Conservation (phyloP, 306 rosid species). For the Cucurbita argyrosperma region DNA sequence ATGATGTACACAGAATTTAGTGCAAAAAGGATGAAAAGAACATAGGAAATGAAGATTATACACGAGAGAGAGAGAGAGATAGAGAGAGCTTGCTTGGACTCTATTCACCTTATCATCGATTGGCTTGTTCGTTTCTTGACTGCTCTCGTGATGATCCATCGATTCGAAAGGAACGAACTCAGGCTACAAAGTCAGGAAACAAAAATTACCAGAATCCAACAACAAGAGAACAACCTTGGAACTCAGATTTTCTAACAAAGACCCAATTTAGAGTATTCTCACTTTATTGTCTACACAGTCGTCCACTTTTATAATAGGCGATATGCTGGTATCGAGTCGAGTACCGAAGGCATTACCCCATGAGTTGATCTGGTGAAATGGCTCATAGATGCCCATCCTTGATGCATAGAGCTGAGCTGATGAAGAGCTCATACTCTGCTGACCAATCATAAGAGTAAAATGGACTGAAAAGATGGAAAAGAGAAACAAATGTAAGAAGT, state of each 20-base stretch:
- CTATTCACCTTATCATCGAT: conserved; percentile 46
- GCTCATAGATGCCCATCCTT: conserved; percentile 70
- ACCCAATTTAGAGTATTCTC: background rate
- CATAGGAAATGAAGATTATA: background rate
- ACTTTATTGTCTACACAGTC: conserved; percentile 42
- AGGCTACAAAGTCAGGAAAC: conserved; percentile 27
- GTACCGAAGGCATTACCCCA: conserved; percentile 52
- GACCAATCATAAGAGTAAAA: conserved; percentile 1
- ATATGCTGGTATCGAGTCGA: conserved; percentile 29
- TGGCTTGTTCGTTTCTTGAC: conserved; percentile 40
- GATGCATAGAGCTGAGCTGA: conserved; percentile 33
- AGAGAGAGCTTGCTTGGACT: conserved; percentile 1
- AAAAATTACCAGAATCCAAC: conserved; percentile 9
- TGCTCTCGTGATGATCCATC: conserved; percentile 28
- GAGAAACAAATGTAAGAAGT: background rate
- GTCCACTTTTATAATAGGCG: conserved; percentile 34
- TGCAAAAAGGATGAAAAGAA: background rate
- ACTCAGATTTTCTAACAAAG: background rate
- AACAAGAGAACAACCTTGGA: conserved; percentile 5
- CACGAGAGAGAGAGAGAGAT: background rate
- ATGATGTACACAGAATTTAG: background rate
- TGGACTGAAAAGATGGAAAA: background rate
- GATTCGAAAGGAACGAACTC: conserved; percentile 41
- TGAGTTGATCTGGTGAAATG: conserved; percentile 58
- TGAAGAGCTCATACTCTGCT: conserved; percentile 45